Evolutionary conservation across 345 rosid species (phyloP), one percentile per base, ranked within the genome.

Genomic region (Salix caprea): DNA sequence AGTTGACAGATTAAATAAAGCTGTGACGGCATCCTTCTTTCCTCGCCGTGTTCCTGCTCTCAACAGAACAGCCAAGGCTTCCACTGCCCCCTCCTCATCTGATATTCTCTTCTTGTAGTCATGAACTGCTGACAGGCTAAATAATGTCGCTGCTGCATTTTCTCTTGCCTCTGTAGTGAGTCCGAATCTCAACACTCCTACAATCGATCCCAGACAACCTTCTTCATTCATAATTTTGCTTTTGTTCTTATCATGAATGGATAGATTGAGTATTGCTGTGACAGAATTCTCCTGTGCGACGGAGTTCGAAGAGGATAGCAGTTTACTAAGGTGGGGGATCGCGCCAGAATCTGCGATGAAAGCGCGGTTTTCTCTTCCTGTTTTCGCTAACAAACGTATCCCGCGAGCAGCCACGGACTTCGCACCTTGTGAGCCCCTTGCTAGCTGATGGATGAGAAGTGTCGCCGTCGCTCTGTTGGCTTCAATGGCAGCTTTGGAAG

Each of bases 21-120:
- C 98, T 0, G 98, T 94, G 21, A 96, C 95, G 1, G 97, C 97
- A 76, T 96, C 99, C 84, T 92, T 96, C 89, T 89, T 94, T 71
- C 99, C 97, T 46, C 98, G 89, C 0, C 88, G 83, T 28, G 97
- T 92, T 58, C 99, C 99, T 7, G 69, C 80, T 46, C 84, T 88
- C 87, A 96, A 85, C 75, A 96, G 77, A 30, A 77, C 87, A 0
- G 95, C 89, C 74, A 92, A 81, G 61, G 99, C 95, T 83, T 89
- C 95, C 12, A 94, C 85, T 3, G 97, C 92, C 0, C 90, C 87
- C 32, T 39, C 87, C 72, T 91, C 91, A 56, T 85, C 85, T 0
- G 92, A 97, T 67, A 92, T 94, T 79, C 84, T 89, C 89, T 87
- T 96, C 89, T 96, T 96, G 80, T 96, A 92, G 68, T 91, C 97